A percentile compares a stretch with the other conserved stretches of the same genome.
phyloP scores from a whole-genome alignment of 23 red algal genomes.

The Gracilaria vermiculophylla region DNA sequence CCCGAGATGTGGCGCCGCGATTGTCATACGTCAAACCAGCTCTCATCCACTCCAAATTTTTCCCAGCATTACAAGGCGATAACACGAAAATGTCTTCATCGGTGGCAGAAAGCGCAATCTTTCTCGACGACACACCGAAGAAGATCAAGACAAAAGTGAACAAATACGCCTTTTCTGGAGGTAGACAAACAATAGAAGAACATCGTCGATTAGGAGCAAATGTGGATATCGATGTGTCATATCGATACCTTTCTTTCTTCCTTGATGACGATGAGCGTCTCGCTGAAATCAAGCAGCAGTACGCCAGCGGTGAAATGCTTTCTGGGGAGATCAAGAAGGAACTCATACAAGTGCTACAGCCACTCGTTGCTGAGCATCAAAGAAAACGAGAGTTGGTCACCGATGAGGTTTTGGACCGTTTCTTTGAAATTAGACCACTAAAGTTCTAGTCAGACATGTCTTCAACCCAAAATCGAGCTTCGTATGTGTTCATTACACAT shows the following conservation, averaged over 20 bases:
- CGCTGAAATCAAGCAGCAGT: slow-evolving; percentile 73
- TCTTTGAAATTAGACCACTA: slow-evolving; percentile 76
- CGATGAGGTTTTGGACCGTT: slow-evolving; percentile 59
- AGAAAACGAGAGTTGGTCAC: slow-evolving; percentile 55
- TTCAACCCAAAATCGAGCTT: background rate
- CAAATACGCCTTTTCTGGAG: slow-evolving; percentile 98
- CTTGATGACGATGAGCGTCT: slow-evolving; percentile 88
- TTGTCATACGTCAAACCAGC: slow-evolving; percentile 84
- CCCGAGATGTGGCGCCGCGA: slow-evolving; percentile 82
- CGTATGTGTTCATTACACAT: too few relatives aligned
- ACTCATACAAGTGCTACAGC: slow-evolving; percentile 75
- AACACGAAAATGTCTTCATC: slow-evolving; percentile 97
- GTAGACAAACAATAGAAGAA: slow-evolving; percentile 92
- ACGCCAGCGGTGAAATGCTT: slow-evolving; percentile 84
- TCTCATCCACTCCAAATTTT: slow-evolving; percentile 98
- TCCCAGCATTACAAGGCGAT: slow-evolving; percentile 95
- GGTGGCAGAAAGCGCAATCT: slow-evolving; percentile 79
- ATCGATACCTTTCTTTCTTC: slow-evolving; percentile 94
- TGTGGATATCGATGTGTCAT: slow-evolving; percentile 83
- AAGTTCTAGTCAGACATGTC: slow-evolving; percentile 11
- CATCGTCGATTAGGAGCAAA: slow-evolving; percentile 88
- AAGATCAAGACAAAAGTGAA: slow-evolving; percentile 94
- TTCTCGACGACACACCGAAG: slow-evolving; percentile 83
- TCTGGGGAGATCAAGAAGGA: slow-evolving; percentile 95
- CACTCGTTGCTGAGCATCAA: slow-evolving; percentile 81